These are phyloP conservation scores for Aspergillaceae sp. DNA, from an alignment of 2,329 filamentous ascomycete genomes.

Conservation along the genomic window DNA sequence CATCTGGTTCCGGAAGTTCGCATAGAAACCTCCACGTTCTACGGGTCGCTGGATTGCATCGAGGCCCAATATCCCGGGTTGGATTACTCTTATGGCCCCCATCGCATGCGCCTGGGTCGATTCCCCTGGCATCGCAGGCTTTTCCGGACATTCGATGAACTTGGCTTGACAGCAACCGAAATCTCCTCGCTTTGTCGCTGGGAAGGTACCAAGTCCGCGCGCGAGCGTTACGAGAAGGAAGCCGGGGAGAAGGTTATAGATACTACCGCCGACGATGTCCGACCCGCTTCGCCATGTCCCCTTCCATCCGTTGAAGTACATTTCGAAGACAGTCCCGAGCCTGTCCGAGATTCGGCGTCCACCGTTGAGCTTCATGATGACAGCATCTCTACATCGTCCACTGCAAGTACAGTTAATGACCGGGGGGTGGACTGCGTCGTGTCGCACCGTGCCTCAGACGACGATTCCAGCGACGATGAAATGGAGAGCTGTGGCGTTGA, in stretches of 20 bases:
- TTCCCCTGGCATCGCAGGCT: slow-evolving; percentile 54
- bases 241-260: slow-evolving; percentile 52
- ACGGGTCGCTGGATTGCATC: slow-evolving; percentile 55
- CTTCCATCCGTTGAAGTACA: slow-evolving; percentile 26
- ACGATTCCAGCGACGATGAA: slow-evolving; percentile 39
- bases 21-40: slow-evolving; percentile 55
- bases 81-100: slow-evolving; percentile 54
- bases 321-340: slow-evolving; percentile 17
- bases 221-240: slow-evolving; percentile 43
- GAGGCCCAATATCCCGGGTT: slow-evolving; percentile 60
- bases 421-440: slow-evolving; percentile 14
- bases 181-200: slow-evolving; percentile 56
- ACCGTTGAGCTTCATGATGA: slow-evolving; percentile 15
- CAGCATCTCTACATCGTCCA: slow-evolving; percentile 7
- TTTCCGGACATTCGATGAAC: slow-evolving; percentile 53
- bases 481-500: slow-evolving; percentile 45
- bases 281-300: slow-evolving; percentile 39
- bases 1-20: slow-evolving; percentile 58
- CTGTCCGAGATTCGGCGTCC: slow-evolving; percentile 16
- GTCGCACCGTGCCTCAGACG: slow-evolving; percentile 23
- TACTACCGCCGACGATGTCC: slow-evolving; percentile 53
- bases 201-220: slow-evolving; percentile 42
- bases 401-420: slow-evolving; percentile 16
- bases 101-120: slow-evolving; percentile 53
- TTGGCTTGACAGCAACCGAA: slow-evolving; percentile 51